A percentile compares a stretch with the other conserved stretches of the same genome.
phyloP scores from a whole-genome alignment of 208 protist species.

The Tetramitus jugosus region DNA sequence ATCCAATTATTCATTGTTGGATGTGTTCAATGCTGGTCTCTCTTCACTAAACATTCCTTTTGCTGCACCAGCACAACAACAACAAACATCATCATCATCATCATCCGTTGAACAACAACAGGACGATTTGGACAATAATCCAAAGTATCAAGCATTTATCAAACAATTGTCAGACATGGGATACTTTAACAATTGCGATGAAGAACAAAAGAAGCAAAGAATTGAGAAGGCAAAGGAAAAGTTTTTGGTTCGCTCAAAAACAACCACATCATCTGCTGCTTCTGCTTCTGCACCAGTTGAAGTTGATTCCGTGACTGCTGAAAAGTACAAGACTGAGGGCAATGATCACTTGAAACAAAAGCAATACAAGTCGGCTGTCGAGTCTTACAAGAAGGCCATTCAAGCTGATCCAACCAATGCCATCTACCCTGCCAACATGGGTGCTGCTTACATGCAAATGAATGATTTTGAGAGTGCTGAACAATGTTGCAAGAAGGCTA shows the following conservation, averaged over 20 bases:
- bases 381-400: slow-evolving; percentile 35
- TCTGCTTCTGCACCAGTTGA: not conserved
- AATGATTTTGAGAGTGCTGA: slow-evolving; percentile 81
- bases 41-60: too few species aligned
- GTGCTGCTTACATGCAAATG: slow-evolving; percentile 86
- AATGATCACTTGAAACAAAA: slow-evolving; percentile 54
- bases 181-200: not conserved
- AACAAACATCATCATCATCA: too few species aligned
- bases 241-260: not conserved
- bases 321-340: slow-evolving; percentile 36
- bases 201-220: not conserved
- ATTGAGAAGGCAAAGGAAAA: slow-evolving; percentile 11
- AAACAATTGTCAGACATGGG: not conserved
- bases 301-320: not conserved
- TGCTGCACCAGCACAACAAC: too few species aligned
- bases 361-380: slow-evolving; percentile 46
- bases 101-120: too few species aligned
- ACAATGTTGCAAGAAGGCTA: slow-evolving; percentile 58
- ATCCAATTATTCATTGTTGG: not conserved
- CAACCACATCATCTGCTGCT: not conserved
- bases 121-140: too few species aligned
- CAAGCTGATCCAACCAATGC: slow-evolving; percentile 33
- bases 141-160: slow-evolving; percentile 10
- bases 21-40: not conserved
- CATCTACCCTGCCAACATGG: slow-evolving; percentile 32